phyloP scores from a whole-genome alignment of 306 rosid genomes.

The Biancaea sappan region DNA sequence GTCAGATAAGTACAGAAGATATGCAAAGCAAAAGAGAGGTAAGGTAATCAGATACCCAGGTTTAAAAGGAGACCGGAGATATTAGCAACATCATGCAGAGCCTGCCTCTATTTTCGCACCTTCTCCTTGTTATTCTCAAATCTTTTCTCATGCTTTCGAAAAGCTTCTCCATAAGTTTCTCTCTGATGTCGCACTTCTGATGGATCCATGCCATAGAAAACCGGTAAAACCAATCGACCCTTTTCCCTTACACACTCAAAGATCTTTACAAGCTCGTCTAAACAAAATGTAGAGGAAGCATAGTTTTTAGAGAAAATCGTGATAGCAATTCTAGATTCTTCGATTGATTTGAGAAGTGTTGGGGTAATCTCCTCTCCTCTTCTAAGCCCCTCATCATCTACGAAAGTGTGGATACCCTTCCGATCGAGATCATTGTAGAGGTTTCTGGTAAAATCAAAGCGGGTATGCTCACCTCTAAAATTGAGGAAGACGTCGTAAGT shows the following conservation, averaged over 20 bases:
- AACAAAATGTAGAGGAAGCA: neutral
- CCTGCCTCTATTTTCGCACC: neutral
- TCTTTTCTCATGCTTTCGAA: neutral
- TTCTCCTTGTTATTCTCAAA: neutral
- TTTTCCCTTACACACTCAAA: neutral
- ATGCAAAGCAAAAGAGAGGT: neutral
- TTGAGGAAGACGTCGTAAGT: neutral
- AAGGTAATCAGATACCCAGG: neutral
- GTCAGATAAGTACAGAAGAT: too few species aligned
- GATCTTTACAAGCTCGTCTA: neutral
- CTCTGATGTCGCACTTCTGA: neutral
- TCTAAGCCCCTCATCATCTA: neutral
- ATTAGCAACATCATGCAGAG: neutral
- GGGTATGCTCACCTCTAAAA: neutral
- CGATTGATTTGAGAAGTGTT: neutral
- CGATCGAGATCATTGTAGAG: neutral
- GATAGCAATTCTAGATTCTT: neutral
- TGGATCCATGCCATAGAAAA: neutral
- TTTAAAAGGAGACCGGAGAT: neutral
- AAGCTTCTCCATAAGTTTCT: neutral
- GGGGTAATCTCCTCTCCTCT: neutral
- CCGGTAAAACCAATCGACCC: neutral
- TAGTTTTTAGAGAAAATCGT: neutral
- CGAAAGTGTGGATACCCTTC: neutral
- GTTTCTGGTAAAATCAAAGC: neutral